Percentiles rank a stretch among this genome's conserved stretches.
phyloP scores from a whole-genome alignment of 495 filamentous ascomycete genomes.

The Penicillium arizonense region DNA sequence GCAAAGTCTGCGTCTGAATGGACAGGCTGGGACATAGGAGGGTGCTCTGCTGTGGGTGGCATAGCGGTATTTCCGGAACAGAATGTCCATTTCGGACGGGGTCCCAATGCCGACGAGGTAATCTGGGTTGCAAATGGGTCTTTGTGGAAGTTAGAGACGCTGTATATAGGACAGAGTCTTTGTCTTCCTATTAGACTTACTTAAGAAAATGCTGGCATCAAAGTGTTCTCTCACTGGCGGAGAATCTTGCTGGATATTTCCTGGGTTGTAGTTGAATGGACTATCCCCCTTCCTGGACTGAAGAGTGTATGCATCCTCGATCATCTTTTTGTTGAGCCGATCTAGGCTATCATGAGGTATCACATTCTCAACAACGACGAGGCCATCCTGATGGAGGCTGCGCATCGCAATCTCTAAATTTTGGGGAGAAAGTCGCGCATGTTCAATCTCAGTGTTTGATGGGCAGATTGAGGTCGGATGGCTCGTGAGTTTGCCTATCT shows the following conservation, averaged over 20 bases:
- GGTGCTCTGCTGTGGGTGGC: conserved; percentile 36
- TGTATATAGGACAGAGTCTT: background rate
- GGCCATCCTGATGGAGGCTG: conserved; percentile 47
- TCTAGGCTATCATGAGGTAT: conserved; percentile 44
- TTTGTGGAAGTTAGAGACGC: conserved; percentile 1
- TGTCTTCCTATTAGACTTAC: conserved; percentile 16
- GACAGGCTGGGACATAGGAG: conserved; percentile 46
- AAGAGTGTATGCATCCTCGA: conserved; percentile 44
- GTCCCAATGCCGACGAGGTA: conserved; percentile 47
- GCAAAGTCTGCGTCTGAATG: conserved; percentile 58
- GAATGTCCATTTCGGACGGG: conserved; percentile 50
- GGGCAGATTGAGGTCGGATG: conserved; percentile 17
- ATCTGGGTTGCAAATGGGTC: conserved; percentile 53
- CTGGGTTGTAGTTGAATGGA: conserved; percentile 53
- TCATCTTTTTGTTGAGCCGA: conserved; percentile 50
- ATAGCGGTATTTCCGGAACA: conserved; percentile 53
- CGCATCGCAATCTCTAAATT: conserved; percentile 51
- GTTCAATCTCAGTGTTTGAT: conserved; percentile 15
- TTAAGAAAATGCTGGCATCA: conserved; percentile 43
- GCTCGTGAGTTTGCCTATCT: background rate
- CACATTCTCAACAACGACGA: conserved; percentile 51
- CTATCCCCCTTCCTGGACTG: conserved; percentile 42
- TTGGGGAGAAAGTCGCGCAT: conserved; percentile 20
- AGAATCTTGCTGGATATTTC: conserved; percentile 54
- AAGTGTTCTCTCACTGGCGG: conserved; percentile 41